Percentiles rank a stretch among this genome's conserved stretches.
phyloP scores from a whole-genome alignment of 225 moss, liverwort and hornwort species.

The Asterella californica region DNA sequence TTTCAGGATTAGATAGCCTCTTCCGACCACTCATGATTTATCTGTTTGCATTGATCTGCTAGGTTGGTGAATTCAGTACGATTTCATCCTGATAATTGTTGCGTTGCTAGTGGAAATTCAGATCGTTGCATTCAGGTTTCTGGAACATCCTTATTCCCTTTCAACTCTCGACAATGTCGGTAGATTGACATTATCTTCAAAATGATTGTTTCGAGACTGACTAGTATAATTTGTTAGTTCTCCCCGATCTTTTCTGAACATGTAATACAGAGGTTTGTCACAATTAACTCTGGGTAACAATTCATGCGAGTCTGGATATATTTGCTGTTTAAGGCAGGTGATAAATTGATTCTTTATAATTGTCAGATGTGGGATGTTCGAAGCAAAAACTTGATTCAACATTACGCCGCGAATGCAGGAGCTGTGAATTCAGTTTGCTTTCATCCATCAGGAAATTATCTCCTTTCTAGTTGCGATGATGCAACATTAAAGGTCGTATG shows the following conservation, averaged over 20 bases:
- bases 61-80: conserved; percentile 78
- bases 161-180: too few relatives aligned
- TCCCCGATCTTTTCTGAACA: too few relatives aligned
- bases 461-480: conserved; percentile 90
- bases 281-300: too few relatives aligned
- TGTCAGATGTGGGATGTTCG: conserved; percentile 83
- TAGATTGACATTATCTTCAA: too few relatives aligned
- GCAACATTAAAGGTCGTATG: conserved; percentile 61
- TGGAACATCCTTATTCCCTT: too few relatives aligned
- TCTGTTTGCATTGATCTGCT: neutral
- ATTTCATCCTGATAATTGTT: conserved; percentile 77
- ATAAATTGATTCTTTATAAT: neutral
- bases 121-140: conserved; percentile 72
- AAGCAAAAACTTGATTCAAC: conserved; percentile 86
- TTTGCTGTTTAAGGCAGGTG: neutral
- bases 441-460: conserved; percentile 92
- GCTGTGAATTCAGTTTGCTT: conserved; percentile 59
- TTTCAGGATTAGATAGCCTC: neutral
- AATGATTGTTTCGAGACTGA: too few relatives aligned
- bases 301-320: too few relatives aligned
- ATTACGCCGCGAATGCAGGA: conserved; percentile 58
- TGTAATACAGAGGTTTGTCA: too few relatives aligned
- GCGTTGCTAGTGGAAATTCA: conserved; percentile 74
- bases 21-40: too few relatives aligned
- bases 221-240: too few relatives aligned